Conservation (phyloP, 1,284 basidiomycete species). For the Schizophyllum commune region DNA sequence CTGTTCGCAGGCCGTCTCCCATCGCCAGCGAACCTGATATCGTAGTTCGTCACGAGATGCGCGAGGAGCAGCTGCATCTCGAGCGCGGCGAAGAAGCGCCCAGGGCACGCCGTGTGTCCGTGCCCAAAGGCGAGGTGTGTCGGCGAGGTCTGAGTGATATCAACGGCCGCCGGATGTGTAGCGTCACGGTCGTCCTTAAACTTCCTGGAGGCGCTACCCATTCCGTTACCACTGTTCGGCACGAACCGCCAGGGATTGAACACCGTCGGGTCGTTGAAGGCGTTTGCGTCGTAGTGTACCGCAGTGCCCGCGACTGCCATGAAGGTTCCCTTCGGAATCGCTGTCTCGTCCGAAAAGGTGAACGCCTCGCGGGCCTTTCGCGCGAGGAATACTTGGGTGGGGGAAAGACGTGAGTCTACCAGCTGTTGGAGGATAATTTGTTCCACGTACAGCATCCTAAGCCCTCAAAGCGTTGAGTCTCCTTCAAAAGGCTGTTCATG, state of each 20-base stretch:
- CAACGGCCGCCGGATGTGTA: too few relatives aligned
- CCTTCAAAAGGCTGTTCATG: conserved; percentile 32
- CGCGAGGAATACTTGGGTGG: conserved; percentile 7
- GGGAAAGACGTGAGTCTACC: neutral
- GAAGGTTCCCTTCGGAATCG: conserved; percentile 19
- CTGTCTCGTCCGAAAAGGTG: conserved; percentile 23
- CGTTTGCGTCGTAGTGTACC: conserved; percentile 10
- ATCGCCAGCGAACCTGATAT: conserved; percentile 20
- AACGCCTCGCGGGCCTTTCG: conserved; percentile 19
- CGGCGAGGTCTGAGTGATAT: neutral
- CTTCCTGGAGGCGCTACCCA: neutral
- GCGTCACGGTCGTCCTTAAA: neutral
- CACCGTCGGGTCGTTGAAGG: conserved; percentile 10
- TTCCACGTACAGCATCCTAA: conserved; percentile 9
- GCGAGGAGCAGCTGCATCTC: conserved; percentile 35
- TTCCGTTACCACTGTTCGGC: neutral
- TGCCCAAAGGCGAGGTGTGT: neutral
- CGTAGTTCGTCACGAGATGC: conserved; percentile 32
- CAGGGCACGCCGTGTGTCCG: conserved; percentile 22
- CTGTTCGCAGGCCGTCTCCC: conserved; percentile 11
- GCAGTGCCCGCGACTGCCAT: conserved; percentile 13
- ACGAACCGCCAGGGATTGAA: conserved; percentile 18
- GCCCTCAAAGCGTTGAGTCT: conserved; percentile 15
- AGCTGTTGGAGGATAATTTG: neutral
- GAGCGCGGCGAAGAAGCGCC: conserved; percentile 35